phyloP scores from a whole-genome alignment of 2,329 filamentous ascomycete genomes.

The Clonostachys sp. region DNA sequence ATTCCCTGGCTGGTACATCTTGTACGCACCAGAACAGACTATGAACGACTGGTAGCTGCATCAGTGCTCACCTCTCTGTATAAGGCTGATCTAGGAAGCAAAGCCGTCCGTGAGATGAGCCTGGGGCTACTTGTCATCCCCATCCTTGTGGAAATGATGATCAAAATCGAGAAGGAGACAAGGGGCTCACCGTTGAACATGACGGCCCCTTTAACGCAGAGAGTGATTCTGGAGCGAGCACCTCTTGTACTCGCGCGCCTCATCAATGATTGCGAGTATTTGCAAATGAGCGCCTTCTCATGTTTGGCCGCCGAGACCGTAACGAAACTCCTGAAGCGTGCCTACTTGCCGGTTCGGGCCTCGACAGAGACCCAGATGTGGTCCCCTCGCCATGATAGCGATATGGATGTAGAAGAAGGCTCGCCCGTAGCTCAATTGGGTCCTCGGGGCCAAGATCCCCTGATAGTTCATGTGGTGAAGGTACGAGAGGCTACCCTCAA shows the following conservation, averaged over 20 bases:
- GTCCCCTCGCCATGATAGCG: conserved; percentile 28
- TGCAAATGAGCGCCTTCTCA: conserved; percentile 81
- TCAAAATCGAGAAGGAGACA: conserved; percentile 37
- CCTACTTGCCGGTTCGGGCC: conserved; percentile 39
- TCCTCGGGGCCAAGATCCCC: conserved; percentile 53
- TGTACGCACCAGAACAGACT: conserved; percentile 50
- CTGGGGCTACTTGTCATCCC: conserved; percentile 67
- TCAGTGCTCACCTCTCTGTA: conserved; percentile 66
- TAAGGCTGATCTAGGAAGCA: conserved; percentile 61
- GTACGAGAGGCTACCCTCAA: conserved; percentile 73
- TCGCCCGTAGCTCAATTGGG: conserved; percentile 48
- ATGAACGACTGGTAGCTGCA: conserved; percentile 63
- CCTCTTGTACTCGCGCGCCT: conserved; percentile 74
- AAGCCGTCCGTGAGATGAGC: conserved; percentile 53
- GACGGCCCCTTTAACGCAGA: conserved; percentile 13
- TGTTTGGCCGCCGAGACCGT: conserved; percentile 38
- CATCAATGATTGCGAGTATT: conserved; percentile 69
- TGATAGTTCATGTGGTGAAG: conserved; percentile 64
- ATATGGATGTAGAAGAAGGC: conserved; percentile 22
- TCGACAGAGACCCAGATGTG: conserved; percentile 24
- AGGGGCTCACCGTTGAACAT: not conserved
- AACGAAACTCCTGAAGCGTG: conserved; percentile 42
- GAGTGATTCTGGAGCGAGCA: conserved; percentile 59
- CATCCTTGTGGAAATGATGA: conserved; percentile 60
- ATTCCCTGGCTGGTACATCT: conserved; percentile 70